Base-by-base conservation (phyloP, 2,329 filamentous ascomycete species). In the Tolypocladium tropicale region DNA sequence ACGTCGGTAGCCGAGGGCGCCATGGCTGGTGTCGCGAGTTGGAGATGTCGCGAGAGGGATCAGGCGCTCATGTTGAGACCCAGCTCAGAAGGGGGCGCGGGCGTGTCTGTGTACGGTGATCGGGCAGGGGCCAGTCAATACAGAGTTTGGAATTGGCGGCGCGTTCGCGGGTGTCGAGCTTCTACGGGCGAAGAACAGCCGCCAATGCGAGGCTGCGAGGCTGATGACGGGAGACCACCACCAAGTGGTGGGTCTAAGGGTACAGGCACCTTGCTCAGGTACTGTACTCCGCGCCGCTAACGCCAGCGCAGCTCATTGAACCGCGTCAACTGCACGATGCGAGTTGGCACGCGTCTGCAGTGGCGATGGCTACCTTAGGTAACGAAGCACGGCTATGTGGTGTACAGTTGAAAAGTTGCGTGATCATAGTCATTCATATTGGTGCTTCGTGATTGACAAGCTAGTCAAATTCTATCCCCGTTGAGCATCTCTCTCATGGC, bases 1-100 rank as follows among this genome's bases (percentile, higher is more conserved):
- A 73, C 73, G 60, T 78, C 78, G 62, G 77, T 70, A 36, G 77
- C 81, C 54, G 80, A 78, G 57, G 80, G 80, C 61, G 79, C 75
- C 79, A 82, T 82, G 60, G 51, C 66, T 53, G 54, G 39, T 49
- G 59, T 58, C 50, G 58, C 55, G 53, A 23, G 28, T 14, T 25
- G 28, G 14, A 48, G 33, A 21, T 41, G 7, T n/a, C 34, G 43
- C 14, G 50, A 28, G 51, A 43, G 53, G 18, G 36, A 43, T 25
- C 32, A 55, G 36, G 18, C 30, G 18, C n/a, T 41, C 54, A 55
- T 55, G 52, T 28, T 49, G 46, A 12, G 53, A n/a, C 25, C 10
- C 3, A 9, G 33, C 9, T 21, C 7, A 41, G 53, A 4, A 36
- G n/a, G 18, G n/a, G 37, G 36, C 41, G n/a, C 12, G 50, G 46